Evolutionary conservation across 331 rosid species (phyloP).

Genomic region (Malus hybrid): DNA sequence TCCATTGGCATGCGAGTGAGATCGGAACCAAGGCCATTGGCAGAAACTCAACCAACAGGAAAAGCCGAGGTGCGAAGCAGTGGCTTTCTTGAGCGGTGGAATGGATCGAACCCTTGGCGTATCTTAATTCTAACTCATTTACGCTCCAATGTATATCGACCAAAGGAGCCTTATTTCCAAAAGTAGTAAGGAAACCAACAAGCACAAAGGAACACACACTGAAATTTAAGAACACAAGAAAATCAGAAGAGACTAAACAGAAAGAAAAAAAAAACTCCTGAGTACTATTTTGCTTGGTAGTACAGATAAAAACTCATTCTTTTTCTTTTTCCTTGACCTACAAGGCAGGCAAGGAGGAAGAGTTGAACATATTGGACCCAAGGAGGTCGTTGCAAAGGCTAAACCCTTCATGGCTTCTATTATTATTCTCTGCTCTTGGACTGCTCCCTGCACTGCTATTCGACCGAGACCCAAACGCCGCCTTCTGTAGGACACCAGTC

Average conservation of each 20-base stretch:
- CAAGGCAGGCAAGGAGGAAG: constrained; percentile 43
- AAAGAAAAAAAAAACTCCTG: neutral
- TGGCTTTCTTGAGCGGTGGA: no score
- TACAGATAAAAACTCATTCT: neutral
- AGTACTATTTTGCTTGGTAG: neutral
- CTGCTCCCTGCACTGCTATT: constrained; percentile 94
- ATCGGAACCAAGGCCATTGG: no score
- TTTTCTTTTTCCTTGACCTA: constrained; percentile 5
- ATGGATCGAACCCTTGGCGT: no score
- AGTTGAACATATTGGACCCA: constrained; percentile 33
- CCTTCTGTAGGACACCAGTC: constrained; percentile 72
- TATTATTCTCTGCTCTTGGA: constrained; percentile 61
- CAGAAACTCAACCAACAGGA: no score
- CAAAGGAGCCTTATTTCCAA: neutral
- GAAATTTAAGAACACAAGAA: neutral
- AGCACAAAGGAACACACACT: neutral
- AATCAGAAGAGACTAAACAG: constrained; percentile 2
- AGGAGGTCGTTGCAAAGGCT: constrained; percentile 64
- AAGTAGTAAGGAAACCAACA: neutral
- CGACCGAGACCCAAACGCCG: constrained; percentile 63
- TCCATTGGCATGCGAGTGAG: no score
- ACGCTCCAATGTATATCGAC: neutral
- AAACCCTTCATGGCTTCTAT: constrained; percentile 40
- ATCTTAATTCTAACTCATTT: neutral
- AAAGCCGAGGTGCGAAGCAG: no score